Evolutionary conservation across 306 rosid genomes (phyloP).

Genomic region (Mucuna pruriens): DNA sequence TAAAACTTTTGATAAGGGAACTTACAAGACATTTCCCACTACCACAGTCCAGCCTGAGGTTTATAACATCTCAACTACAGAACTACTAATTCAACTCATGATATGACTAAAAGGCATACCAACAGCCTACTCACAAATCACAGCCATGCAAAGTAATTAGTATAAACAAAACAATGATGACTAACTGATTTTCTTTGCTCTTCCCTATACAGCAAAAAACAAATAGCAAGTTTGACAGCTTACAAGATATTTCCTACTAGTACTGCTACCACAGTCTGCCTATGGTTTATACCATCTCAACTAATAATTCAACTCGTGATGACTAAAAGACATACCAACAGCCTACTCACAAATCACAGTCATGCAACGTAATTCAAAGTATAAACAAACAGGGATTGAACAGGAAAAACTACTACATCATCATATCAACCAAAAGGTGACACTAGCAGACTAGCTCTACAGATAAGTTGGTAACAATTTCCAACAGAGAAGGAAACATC

Average conservation of each 20-base stretch:
- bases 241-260: too few species aligned
- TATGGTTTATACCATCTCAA: too few species aligned
- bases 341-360: slow-evolving; percentile 3
- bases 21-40: slow-evolving; percentile 1
- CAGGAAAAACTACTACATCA: slow-evolving; percentile 29
- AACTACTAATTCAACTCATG: slow-evolving; percentile 25
- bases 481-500: slow-evolving; percentile 15
- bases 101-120: slow-evolving; percentile 28
- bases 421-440: slow-evolving; percentile 39
- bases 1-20: slow-evolving; percentile 5
- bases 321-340: slow-evolving; percentile 31
- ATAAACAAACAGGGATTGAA: slow-evolving; percentile 22
- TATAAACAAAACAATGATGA: neutral
- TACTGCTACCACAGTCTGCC: too few species aligned
- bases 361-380: slow-evolving; percentile 15
- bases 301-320: too few species aligned
- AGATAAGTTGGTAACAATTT: slow-evolving; percentile 20
- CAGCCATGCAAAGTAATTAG: slow-evolving; percentile 19
- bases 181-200: too few species aligned
- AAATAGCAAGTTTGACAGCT: too few species aligned
- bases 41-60: slow-evolving; percentile 24
- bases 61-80: slow-evolving; percentile 21
- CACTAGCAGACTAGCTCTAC: neutral
- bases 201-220: too few species aligned
- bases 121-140: slow-evolving; percentile 11